Base-by-base conservation (phyloP, 2,329 filamentous ascomycete genomes). In the Fusarium liriodendri region DNA sequence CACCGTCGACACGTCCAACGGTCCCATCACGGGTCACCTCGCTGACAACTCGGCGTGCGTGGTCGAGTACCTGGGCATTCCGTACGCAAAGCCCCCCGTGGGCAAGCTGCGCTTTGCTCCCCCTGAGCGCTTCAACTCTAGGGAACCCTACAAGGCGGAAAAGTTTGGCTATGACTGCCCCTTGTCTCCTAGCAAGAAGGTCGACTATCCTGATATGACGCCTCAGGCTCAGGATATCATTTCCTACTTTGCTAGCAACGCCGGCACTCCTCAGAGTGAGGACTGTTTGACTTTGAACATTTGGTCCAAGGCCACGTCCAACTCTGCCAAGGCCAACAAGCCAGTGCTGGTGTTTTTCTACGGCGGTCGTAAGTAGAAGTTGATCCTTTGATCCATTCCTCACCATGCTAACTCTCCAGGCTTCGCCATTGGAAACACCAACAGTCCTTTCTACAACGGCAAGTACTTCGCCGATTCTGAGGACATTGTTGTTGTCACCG, bases 401-500 rank as follows among this genome's bases (percentile, higher is more conserved):
- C 9, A 6, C 6, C 2, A 7, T 2, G 4, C 58, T 76, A 1
- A 57, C 5, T 0, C 2, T 13, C 1, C 2, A 80, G 83, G 79
- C 0, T 86, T 85, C 62, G 77, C 71, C 3, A 78, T 77, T 47
- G 85, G 85, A 64, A 82, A 79, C 68, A 80, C 84, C 0, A 78
- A 82, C 59, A 81, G 79, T 20, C 80, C 81, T 0, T 80, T 80
- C 7, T 87, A 86, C 70, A 84, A 80, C 37, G 86, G 86, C 29
- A 82, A 83, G 38, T 80, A 82, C 70, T 82, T 87, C 55, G 85
- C 84, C 5, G 80, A 81, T 5, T 77, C 83, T 0, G 78, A 87
- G 60, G 85, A 87, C 42, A 79, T 86, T 1, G 76, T 88, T 3
- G 78, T 88, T 1, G 83, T 88, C 2, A 84, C 84, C 0, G 78